Evolutionary conservation across 2,329 filamentous ascomycete genomes (phyloP), one percentile per base, ranked within the genome.

Genomic region (Cercospora sp.): DNA sequence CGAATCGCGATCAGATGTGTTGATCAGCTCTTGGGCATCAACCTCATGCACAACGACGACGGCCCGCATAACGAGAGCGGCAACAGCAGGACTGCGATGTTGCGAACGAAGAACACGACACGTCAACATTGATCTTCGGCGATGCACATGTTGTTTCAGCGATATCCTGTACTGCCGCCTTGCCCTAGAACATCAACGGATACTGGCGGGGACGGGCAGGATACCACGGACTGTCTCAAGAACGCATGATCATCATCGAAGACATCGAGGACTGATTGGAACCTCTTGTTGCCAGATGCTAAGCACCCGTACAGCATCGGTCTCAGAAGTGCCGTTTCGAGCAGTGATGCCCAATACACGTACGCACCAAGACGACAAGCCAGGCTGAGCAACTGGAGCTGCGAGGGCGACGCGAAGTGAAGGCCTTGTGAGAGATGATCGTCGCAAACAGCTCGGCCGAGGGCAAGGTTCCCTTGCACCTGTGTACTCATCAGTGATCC

Each of bases 1-100:
- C 45, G 45, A 24, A 51, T 51, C 45, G 45, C 45, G 45, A 51
- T 51, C 21, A 13, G 21, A 13, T 51, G 21, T 3, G 21, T 24
- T 51, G 45, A 51, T 51, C 45, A 51, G 45, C 45, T 51, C 45
- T 51, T 24, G 45, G 45, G 45, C 45, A 51, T 51, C 45, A 51
- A 51, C 12, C 12, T 51, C 45, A 24, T 51, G 45, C 21, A 51
- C 45, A 21, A 51, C 45, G 12, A 51, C 18, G 13, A 21, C 21
- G 45, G 9, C 21, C 45, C 45, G 21, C 45, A 21, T 13, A 51
- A 21, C 45, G 18, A 51, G 45, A 51, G 45, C 21, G 45, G 45
- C 21, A 51, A 51, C 45, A 24, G 18, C 18, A 51, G 18, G 18
- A 18, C 45, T 51, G 45, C 45, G 18, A 21, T 49, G n/a, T 18